Base-by-base conservation (phyloP, 352 stramenopile genomes). In the Globisporangium viniferum region DNA sequence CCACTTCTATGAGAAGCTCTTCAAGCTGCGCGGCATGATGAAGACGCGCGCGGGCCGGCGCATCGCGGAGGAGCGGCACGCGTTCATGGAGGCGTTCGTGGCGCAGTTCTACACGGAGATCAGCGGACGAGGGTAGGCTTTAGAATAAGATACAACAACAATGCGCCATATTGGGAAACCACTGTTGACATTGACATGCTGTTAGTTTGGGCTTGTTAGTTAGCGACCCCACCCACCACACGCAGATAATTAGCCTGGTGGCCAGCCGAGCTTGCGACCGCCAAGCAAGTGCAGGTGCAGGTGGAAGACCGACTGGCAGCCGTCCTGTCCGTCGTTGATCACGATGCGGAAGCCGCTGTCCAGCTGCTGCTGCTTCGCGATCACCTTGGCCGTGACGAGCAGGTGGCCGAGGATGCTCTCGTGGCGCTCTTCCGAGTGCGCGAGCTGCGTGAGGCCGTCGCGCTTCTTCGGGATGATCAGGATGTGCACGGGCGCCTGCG, bases 391-490 rank as follows among this genome's bases (percentile, higher is more conserved):
- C 14, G 89, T 82, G 63, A 97, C 91, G 55, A 99, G 86, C 63
- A 99, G 76, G 59, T 97, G 81, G 51, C 97, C 97, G 15, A 99
- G 79, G 27, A 99, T 79, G 64, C 76, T 80, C 75, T 98, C 97
- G 77, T 99, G 95, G 66, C 92, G 87, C 66, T 98, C 91, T 41
- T 95, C 77, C 14, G 84, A 97, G 67, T 94, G 84, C 31, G 81
- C 80, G 58, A 99, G 82, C 65, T 96, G 85, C 24, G 95, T 98
- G 59, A 99, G 82, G 9, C 95, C 94, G 64, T 97, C 87, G 18
- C 96, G 82, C 72, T 90, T 74, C 81, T 99, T 99, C 20, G 98
- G 98, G 71, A 99, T 99, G 46, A 99, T 84, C 33, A 99, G 75
- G 36, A 99, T 89, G 75, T 99, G 98, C 44, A 96, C 94, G 0